phyloP scores from a whole-genome alignment of 2,329 filamentous ascomycete species.

The Fusarium nygamai region DNA sequence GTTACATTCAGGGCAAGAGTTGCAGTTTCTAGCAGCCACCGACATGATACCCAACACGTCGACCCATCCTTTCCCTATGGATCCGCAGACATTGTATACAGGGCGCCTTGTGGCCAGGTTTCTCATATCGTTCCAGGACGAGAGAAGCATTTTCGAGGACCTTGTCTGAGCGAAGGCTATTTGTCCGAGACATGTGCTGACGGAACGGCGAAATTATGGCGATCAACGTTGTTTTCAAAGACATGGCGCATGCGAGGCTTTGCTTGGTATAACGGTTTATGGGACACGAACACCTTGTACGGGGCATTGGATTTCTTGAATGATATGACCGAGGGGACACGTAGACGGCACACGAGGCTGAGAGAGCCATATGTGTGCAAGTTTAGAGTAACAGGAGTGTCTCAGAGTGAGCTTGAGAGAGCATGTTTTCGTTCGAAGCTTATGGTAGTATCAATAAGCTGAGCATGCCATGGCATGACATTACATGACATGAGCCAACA shows the following conservation, averaged over 20 bases:
- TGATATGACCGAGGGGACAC: not conserved
- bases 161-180: slow-evolving; percentile 21
- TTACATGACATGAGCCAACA: not conserved
- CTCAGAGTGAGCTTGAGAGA: not conserved
- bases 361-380: not conserved
- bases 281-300: slow-evolving; percentile 17
- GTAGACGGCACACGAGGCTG: slow-evolving; percentile 10
- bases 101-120: slow-evolving; percentile 65
- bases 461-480: not conserved
- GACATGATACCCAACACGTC: slow-evolving; percentile 58
- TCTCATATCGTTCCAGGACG: slow-evolving; percentile 63
- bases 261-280: slow-evolving; percentile 20
- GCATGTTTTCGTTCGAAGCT: not conserved
- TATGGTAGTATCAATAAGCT: slow-evolving; percentile 1
- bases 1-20: slow-evolving; percentile 47
- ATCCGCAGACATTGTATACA: slow-evolving; percentile 61
- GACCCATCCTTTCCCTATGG: slow-evolving; percentile 57
- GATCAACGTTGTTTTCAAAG: slow-evolving; percentile 26
- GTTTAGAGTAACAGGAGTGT: not conserved
- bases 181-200: slow-evolving; percentile 33
- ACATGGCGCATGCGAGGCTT: slow-evolving; percentile 33
- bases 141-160: slow-evolving; percentile 58
- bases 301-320: not conserved
- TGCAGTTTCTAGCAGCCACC: slow-evolving; percentile 57
- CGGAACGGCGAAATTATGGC: not conserved